Evolutionary conservation across 2,329 filamentous ascomycete genomes (phyloP).

Genomic region (Leptodontidium sp.): DNA sequence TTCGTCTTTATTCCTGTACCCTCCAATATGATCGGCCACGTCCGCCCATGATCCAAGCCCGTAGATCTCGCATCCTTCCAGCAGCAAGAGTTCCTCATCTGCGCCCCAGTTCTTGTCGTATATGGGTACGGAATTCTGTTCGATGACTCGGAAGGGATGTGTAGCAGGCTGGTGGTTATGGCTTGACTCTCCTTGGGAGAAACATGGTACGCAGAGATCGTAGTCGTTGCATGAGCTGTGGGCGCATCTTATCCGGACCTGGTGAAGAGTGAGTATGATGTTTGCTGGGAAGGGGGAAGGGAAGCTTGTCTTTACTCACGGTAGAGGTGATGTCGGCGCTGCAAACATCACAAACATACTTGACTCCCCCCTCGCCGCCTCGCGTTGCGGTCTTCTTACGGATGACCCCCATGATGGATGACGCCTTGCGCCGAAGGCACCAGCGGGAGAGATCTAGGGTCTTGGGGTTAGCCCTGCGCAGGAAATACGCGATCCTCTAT

Average conservation of each 20-base stretch:
- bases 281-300: neutral
- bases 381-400: constrained; percentile 91
- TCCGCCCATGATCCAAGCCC: constrained; percentile 97
- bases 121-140: constrained; percentile 98
- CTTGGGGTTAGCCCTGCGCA: neutral
- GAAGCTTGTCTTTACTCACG: constrained; percentile 60
- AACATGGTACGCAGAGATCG: constrained; percentile 96
- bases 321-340: constrained; percentile 97
- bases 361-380: constrained; percentile 86
- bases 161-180: constrained; percentile 86
- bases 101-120: constrained; percentile 96
- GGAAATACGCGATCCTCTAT: neutral
- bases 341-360: constrained; percentile 98
- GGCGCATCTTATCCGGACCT: constrained; percentile 96
- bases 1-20: constrained; percentile 93
- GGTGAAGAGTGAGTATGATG: constrained; percentile 18
- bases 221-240: constrained; percentile 83
- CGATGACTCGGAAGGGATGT: constrained; percentile 92
- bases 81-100: constrained; percentile 90
- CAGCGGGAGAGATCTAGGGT: neutral
- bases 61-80: constrained; percentile 96
- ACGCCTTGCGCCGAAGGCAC: constrained; percentile 15
- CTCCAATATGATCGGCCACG: constrained; percentile 97
- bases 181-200: constrained; percentile 80
- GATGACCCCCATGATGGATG: constrained; percentile 82